A percentile compares a stretch with the other conserved stretches of the same genome.
Conservation (phyloP, 129 eudicot genomes). For the Rutidosis leptorrhynchoides region DNA sequence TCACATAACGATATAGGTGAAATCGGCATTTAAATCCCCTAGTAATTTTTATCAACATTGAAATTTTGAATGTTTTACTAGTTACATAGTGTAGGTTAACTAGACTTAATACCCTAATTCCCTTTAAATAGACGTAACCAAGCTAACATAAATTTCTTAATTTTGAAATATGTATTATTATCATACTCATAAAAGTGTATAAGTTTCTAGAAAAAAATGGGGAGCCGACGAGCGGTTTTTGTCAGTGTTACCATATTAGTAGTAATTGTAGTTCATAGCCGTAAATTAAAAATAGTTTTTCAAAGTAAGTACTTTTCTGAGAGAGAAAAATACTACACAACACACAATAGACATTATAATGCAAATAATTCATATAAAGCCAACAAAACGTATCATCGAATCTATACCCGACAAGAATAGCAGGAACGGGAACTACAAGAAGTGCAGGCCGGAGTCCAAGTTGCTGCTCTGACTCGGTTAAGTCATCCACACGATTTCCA, state of each 20-base stretch:
- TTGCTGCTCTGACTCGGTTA: constrained; percentile 80
- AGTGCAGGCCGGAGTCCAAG: constrained; percentile 70
- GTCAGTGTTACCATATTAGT: not conserved
- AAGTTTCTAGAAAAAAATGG: not conserved
- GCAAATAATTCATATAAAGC: not conserved
- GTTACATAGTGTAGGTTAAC: not conserved
- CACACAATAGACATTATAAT: not conserved
- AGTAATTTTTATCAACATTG: not conserved
- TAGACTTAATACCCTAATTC: not conserved
- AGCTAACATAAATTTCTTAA: not conserved
- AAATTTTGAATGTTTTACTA: not conserved
- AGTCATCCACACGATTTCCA: constrained; percentile 65
- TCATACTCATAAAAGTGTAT: not conserved
- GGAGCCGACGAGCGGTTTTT: not conserved
- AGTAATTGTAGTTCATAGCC: not conserved
- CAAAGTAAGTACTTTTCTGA: not conserved
- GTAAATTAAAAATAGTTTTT: no score
- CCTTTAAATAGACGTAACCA: not conserved
- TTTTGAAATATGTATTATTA: not conserved
- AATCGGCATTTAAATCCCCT: not conserved
- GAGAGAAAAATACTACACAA: not conserved
- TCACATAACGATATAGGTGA: not conserved
- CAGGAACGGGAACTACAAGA: constrained; percentile 79
- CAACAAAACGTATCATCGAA: constrained; percentile 9
- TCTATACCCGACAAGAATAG: constrained; percentile 95